Evolutionary conservation across 495 filamentous ascomycete genomes (phyloP).

Genomic region (Xanthoparmelia taractica): DNA sequence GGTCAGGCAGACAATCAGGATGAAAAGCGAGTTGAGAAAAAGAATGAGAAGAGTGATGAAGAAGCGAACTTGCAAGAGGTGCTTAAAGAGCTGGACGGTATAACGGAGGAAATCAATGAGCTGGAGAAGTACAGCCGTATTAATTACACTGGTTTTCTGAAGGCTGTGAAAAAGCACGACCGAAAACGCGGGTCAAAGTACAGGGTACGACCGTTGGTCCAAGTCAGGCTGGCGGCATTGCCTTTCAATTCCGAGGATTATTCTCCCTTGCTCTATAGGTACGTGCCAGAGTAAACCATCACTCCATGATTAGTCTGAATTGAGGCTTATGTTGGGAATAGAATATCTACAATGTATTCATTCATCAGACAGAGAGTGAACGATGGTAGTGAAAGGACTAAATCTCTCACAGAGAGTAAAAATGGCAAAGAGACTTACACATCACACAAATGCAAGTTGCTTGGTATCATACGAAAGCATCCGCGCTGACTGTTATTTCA

Average conservation of each 20-base stretch:
- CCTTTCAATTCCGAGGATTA: slow-evolving; percentile 97
- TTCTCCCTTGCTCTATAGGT: slow-evolving; percentile 75
- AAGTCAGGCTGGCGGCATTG: slow-evolving; percentile 74
- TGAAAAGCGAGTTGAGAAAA: slow-evolving; percentile 38
- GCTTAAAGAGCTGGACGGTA: slow-evolving; percentile 69
- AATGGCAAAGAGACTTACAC: slow-evolving; percentile 61
- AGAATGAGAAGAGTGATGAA: slow-evolving; percentile 44
- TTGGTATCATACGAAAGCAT: slow-evolving; percentile 71
- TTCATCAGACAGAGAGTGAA: slow-evolving; percentile 80
- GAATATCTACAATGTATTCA: slow-evolving; percentile 88
- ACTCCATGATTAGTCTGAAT: background rate
- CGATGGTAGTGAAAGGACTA: slow-evolving; percentile 39
- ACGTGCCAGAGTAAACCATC: slow-evolving; percentile 1
- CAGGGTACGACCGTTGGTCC: slow-evolving; percentile 80
- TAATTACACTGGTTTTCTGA: slow-evolving; percentile 96
- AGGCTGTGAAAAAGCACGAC: slow-evolving; percentile 98
- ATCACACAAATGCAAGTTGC: slow-evolving; percentile 71
- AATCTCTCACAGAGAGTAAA: slow-evolving; percentile 35
- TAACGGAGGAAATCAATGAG: slow-evolving; percentile 85
- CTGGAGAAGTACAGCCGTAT: slow-evolving; percentile 90
- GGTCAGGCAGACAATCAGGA: background rate
- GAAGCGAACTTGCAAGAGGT: slow-evolving; percentile 56
- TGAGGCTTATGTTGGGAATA: slow-evolving; percentile 15
- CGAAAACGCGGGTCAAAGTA: slow-evolving; percentile 75
- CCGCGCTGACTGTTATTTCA: slow-evolving; percentile 24